A percentile compares a stretch with the other conserved stretches of the same genome.
Conservation (phyloP, 768 basidiomycete genomes). For the Lactarius trivialis region DNA sequence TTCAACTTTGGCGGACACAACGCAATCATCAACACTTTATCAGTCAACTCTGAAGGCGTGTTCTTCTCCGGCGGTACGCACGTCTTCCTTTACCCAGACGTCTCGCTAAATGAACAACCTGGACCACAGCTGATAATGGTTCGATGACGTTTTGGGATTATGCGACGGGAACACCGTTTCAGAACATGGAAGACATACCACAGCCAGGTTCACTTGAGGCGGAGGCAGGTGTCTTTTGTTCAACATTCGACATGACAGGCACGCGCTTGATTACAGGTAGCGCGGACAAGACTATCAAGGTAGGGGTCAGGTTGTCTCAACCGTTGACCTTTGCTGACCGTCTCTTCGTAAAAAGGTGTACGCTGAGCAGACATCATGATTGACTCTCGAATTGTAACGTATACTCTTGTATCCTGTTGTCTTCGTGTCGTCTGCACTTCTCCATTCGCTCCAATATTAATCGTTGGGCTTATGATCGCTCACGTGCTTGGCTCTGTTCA, state of each 20-base stretch:
- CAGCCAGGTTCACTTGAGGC: constrained; percentile 98
- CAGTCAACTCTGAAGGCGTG: constrained; percentile 92
- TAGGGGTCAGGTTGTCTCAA: constrained; percentile 30
- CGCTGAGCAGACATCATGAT: constrained; percentile 59
- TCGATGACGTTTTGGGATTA: constrained; percentile 93
- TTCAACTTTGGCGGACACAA: constrained; percentile 96
- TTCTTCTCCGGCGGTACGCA: constrained; percentile 89
- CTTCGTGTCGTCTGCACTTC: neutral
- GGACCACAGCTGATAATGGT: constrained; percentile 78
- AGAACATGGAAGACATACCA: constrained; percentile 86
- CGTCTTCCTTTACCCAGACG: neutral
- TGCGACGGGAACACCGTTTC: constrained; percentile 89
- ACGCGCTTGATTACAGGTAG: constrained; percentile 92
- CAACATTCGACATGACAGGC: constrained; percentile 94
- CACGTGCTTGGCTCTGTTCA: neutral
- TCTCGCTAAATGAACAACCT: neutral
- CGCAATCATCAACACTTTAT: constrained; percentile 93
- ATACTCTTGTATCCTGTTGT: neutral
- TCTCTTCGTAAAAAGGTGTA: constrained; percentile 43
- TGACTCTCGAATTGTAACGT: neutral
- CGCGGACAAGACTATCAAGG: constrained; percentile 99
- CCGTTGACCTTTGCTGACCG: neutral
- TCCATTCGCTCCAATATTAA: neutral
- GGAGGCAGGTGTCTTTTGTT: constrained; percentile 94
- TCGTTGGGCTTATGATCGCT: neutral